These are phyloP conservation scores for Alternaria triticina DNA, from an alignment of 2,329 filamentous ascomycete species.

Conservation along the genomic window DNA sequence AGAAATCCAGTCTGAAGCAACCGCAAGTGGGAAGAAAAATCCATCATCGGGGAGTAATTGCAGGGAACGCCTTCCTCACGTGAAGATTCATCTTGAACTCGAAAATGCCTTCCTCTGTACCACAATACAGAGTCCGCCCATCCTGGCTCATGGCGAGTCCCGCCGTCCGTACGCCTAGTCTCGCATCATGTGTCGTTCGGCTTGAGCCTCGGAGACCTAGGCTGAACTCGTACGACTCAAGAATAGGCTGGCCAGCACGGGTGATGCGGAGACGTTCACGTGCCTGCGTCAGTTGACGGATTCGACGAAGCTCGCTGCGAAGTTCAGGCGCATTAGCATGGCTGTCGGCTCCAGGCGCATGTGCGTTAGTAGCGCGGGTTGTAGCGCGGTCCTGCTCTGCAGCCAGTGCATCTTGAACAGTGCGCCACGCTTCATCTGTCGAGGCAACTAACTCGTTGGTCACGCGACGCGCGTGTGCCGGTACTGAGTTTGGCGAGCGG, in stretches of 20 bases:
- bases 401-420: constrained; percentile 56
- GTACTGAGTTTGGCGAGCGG: constrained; percentile 38
- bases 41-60: constrained; percentile 46
- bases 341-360: constrained; percentile 17
- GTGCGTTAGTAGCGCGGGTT: constrained; percentile 18
- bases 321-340: constrained; percentile 39
- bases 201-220: constrained; percentile 33
- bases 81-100: constrained; percentile 72
- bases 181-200: constrained; percentile 35
- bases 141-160: constrained; percentile 58
- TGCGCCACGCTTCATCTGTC: constrained; percentile 55
- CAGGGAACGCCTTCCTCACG: constrained; percentile 60
- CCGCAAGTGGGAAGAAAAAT: neutral
- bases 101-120: constrained; percentile 73
- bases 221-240: constrained; percentile 34
- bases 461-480: constrained; percentile 40
- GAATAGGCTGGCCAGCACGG: constrained; percentile 33
- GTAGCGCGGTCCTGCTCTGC: constrained; percentile 40
- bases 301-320: constrained; percentile 41
- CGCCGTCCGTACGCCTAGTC: constrained; percentile 53
- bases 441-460: constrained; percentile 40
- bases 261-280: constrained; percentile 46
- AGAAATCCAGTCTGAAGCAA: neutral
- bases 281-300: constrained; percentile 46
- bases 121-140: constrained; percentile 55